Base-by-base conservation (phyloP, 176 grass and related monocot genomes). In the Aegilops sharonensis region DNA sequence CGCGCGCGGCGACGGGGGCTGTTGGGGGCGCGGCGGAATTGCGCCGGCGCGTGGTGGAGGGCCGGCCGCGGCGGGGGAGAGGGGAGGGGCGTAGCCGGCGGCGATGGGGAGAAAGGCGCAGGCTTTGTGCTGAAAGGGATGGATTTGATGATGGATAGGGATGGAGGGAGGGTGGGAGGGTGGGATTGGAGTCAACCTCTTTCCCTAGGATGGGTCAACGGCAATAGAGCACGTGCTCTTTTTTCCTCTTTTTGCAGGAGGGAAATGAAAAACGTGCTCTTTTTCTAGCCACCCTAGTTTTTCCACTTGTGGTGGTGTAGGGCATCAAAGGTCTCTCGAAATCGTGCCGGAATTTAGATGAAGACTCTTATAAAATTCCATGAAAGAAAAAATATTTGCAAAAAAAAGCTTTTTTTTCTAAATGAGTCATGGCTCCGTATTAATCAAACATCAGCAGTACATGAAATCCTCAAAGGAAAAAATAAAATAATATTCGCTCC, bases 181-280 rank as follows among this genome's bases (percentile, higher is more conserved):
- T 34, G 32, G 48, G 72, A 64, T 87, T 72, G 66, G 85, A 79
- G 84, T 79, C 84, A 86, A 79, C 84, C 30, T 76, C 43, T 71
- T 35, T 24, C 60, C 60, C 20, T 62, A 62, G 20, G 9, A 4
- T 3, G 23, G 75, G 75, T 86, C 84, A 86, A 79, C 75, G 64
- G 54, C 64, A 14, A 30, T 31, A 11, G 9, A 25, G n/a, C 60
- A 62, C 60, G 60, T 62, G 60, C 56, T 59, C 1, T n/a, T 59
- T 52, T 17, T 17, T 17, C 48, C 48, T 52, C 56, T 21, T 59
- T 21, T 59, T 59, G 6, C 20, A 59, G 17, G 52, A 7, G 52
- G 52, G 6, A 2, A 56, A 52, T 50, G 14, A 52, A 52, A 52
- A 52, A 14, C 20, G 56, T 59, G 56, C 48, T 59, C 0, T 59